phyloP scores from a whole-genome alignment of 2,329 filamentous ascomycete genomes.

The Orbilia javanica region DNA sequence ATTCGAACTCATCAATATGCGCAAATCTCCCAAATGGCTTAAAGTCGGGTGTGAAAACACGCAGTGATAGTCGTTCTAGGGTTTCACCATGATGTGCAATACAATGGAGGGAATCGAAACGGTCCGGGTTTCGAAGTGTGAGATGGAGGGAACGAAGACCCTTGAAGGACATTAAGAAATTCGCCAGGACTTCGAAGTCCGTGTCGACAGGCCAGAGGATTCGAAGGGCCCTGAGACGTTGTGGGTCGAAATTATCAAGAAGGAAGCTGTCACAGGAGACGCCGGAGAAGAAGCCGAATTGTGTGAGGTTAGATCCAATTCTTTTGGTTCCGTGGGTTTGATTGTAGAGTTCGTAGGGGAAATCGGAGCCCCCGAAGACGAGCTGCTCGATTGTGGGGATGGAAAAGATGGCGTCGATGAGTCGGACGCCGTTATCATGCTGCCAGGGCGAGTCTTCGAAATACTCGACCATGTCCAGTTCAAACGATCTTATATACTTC shows the following conservation, averaged over 20 bases:
- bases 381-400: conserved; percentile 39
- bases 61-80: conserved; percentile 34
- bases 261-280: conserved; percentile 41
- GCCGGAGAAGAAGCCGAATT: conserved; percentile 55
- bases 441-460: conserved; percentile 54
- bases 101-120: conserved; percentile 33
- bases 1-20: conserved; percentile 31
- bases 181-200: conserved; percentile 30
- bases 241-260: conserved; percentile 30
- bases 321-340: conserved; percentile 26
- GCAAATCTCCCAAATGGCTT: conserved; percentile 38
- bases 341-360: conserved; percentile 47
- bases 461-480: conserved; percentile 54
- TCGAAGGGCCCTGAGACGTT: conserved; percentile 25
- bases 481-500: conserved; percentile 39
- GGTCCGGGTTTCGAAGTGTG: conserved; percentile 42
- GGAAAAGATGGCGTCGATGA: conserved; percentile 44
- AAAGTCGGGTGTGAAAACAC: conserved; percentile 46
- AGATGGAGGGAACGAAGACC: conserved; percentile 43
- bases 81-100: conserved; percentile 47
- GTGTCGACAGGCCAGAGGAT: conserved; percentile 54
- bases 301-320: conserved; percentile 42
- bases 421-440: conserved; percentile 23
- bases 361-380: conserved; percentile 52
- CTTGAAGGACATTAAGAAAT: conserved; percentile 47